Conservation (phyloP, 306 rosid genomes). For the Senna siamea region DNA sequence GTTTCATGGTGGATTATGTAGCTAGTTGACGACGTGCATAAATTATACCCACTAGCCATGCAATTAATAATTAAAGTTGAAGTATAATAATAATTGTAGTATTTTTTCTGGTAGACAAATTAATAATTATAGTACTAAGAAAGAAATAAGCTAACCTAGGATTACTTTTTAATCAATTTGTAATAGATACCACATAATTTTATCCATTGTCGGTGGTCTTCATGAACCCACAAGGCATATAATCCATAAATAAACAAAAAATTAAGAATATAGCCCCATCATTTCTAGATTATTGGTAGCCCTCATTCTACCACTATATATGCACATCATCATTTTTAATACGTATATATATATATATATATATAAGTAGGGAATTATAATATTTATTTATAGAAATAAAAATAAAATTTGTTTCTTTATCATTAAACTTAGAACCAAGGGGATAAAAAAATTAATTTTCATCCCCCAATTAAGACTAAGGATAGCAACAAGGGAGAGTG, state of each 20-base stretch:
- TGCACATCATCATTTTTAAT: no score
- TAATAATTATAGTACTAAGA: slow-evolving; percentile 11
- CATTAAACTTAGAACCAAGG: no score
- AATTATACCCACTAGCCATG: slow-evolving; percentile 32
- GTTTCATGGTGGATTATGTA: not conserved
- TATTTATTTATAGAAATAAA: no score
- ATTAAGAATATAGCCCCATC: not conserved
- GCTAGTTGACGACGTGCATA: slow-evolving; percentile 40
- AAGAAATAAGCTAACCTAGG: not conserved
- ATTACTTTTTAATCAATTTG: slow-evolving; percentile 14
- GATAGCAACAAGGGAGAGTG: no score
- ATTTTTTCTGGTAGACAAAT: not conserved
- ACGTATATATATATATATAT: no score
- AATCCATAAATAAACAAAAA: not conserved
- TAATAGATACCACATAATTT: not conserved
- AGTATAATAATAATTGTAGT: no score
- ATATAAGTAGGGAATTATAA: no score
- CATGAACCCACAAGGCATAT: not conserved
- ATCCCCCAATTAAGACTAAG: no score
- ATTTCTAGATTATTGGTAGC: not conserved
- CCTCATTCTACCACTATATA: no score
- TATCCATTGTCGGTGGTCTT: slow-evolving; percentile 26
- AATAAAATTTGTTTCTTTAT: no score
- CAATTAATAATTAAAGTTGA: not conserved
- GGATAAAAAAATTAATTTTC: no score